Percentiles rank a stretch among this genome's conserved stretches.
Evolutionary conservation across 1,139 yeast species (phyloP).

Genomic region (Candida sanyaensis): DNA sequence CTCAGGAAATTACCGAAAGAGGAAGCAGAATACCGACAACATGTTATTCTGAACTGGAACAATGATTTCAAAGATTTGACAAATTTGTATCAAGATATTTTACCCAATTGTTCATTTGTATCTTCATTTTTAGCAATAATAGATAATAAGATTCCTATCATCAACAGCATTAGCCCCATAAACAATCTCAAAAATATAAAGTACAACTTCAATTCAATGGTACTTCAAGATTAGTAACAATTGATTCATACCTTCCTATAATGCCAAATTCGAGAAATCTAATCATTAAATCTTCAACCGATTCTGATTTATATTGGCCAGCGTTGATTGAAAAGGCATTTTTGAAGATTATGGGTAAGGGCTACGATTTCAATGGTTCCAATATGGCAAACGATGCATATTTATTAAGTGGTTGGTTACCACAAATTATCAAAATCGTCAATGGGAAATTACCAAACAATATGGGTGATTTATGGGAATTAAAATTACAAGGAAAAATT

Average conservation of each 20-base stretch:
- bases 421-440: conserved; percentile 54
- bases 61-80: conserved; percentile 17
- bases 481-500: conserved; percentile 32
- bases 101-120: conserved; percentile 78
- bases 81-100: conserved; percentile 52
- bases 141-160: conserved; percentile 17
- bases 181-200: conserved; percentile 32
- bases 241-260: conserved; percentile 49
- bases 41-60: conserved; percentile 21
- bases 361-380: conserved; percentile 72
- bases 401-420: conserved; percentile 70
- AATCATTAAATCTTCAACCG: conserved; percentile 42
- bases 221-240: conserved; percentile 45
- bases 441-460: conserved; percentile 26
- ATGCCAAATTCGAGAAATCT: conserved; percentile 22
- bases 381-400: conserved; percentile 78
- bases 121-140: conserved; percentile 57
- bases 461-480: conserved; percentile 34
- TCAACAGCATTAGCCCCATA: conserved; percentile 29
- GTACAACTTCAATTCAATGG: conserved; percentile 58
- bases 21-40: conserved; percentile 15
- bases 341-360: conserved; percentile 58
- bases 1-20: conserved; percentile 21
- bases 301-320: conserved; percentile 57
- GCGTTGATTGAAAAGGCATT: conserved; percentile 78